Base-by-base conservation (phyloP, 2,329 filamentous ascomycete genomes). In the Aspergillus fructus region DNA sequence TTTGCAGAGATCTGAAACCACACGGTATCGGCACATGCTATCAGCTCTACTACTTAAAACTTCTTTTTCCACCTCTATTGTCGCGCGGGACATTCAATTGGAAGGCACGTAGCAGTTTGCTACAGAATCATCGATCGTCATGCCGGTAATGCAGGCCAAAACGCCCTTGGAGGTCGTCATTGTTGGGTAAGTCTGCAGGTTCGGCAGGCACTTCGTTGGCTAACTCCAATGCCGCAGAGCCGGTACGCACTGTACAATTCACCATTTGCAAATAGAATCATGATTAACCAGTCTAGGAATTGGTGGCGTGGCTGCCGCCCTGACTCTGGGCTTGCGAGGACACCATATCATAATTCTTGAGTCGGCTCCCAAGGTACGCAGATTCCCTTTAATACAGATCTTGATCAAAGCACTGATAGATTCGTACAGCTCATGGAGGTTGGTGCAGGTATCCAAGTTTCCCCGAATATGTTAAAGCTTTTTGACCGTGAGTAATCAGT, bases 401-500 rank as follows among this genome's bases (percentile, higher is more conserved):
- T 3, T 11, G 17, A 24, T 13, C 27, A 19, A 50, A 12, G 13
- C 53, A 43, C 54, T 61, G 47, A 63, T 19, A 46, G 37, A 39
- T n/a, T 15, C 30, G 2, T 15, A 33, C 47, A 74, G 71, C 62
- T 74, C 43, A 64, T 65, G 63, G 71, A 74, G 60, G 89, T 93
- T 7, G 90, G 90, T 45, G 90, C 90, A 1, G 90, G 90, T 3
- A 93, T 94, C 59, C 90, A 94, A 71, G 81, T 93, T 49, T 89
- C 90, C 0, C 90, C 90, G 0, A 94, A 94, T 63, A 89, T 93
- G 82, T 83, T 88, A 3, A 83, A 87, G 5, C 86, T 93, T 7
- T 82, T 94, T 9, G 87, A 91, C 67, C 80, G 83, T 74, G 58
- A 66, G 70, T 66, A 30, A 40, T 40, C 2, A 2, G 37, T 34